Evolutionary conservation across 805 yeast genomes (phyloP), one percentile per base, ranked within the genome.

Genomic region (Saccharomycopsis vini): DNA sequence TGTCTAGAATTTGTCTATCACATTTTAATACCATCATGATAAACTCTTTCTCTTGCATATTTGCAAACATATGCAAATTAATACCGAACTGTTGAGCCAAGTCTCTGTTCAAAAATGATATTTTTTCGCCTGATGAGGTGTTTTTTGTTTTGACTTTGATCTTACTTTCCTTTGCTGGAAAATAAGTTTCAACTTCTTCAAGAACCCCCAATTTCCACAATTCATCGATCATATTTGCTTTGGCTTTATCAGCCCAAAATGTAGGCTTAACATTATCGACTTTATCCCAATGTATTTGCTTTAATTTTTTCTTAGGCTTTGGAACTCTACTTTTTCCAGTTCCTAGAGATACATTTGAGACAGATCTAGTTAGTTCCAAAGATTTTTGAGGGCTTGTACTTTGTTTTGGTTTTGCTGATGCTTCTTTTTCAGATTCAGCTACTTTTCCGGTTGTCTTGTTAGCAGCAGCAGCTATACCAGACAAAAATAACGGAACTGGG

Each of bases 231-330:
- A 75, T 61, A 0, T 65, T 64, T 18, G 73, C 71, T 38, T 72
- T 67, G 1, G 63, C 54, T 13, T 62, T 53, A 18, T 62, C 59
- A 24, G 68, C 68, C 94, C 94, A 83, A 52, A 83, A 70, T 0
- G 92, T 79, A 34, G 73, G 67, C 15, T 68, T 64, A 13, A 79
- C 64, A 39, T 67, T 60, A 12, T 79, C 83, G 37, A 83, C 63
- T 55, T 77, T 81, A 50, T 83, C 92, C 94, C 92, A 83, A 54
- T 83, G 94, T 50, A 83, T 72, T 54, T 83, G 94, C 56, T 81
- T 83, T 63, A 83, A 62, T 59, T 76, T 79, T 49, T 67, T 69
- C 58, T 69, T 69, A 16, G 79, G 77, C 51, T 76, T 63, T 28
- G 78, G 77, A 28, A 36, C 33, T 19, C 30, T 10, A 42, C 5